A percentile compares a stretch with the other conserved stretches of the same genome.
phyloP scores from a whole-genome alignment of 139 green algal species.

The Mesotaenium endlicherianum region DNA sequence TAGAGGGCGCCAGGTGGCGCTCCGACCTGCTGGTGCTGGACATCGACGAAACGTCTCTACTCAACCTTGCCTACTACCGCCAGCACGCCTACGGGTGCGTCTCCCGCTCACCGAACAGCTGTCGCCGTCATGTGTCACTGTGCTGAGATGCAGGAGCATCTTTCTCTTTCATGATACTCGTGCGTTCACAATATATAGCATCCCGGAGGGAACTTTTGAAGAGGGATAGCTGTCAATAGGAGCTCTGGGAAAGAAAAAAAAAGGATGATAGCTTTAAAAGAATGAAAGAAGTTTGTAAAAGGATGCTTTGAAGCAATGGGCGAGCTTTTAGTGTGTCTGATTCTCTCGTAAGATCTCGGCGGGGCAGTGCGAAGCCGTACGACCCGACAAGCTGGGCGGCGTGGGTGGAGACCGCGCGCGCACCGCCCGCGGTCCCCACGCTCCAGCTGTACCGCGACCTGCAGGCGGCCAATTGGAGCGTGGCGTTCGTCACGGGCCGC shows the following conservation, averaged over 20 bases:
- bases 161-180: too few species aligned
- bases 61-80: neutral
- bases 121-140: too few species aligned
- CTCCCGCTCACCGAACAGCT: neutral
- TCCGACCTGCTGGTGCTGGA: slow-evolving; percentile 12
- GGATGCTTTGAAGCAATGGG: too few species aligned
- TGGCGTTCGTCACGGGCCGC: slow-evolving; percentile 1
- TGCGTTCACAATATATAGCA: too few species aligned
- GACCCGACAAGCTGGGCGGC: neutral
- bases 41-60: slow-evolving; percentile 23
- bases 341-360: too few species aligned
- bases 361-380: neutral
- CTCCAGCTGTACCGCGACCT: neutral
- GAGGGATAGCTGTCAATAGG: too few species aligned
- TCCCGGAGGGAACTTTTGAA: too few species aligned
- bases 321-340: too few species aligned
- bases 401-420: neutral
- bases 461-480: neutral
- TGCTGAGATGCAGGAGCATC: too few species aligned
- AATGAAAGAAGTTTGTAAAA: too few species aligned
- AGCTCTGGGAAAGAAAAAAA: too few species aligned
- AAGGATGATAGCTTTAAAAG: too few species aligned
- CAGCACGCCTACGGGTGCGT: neutral
- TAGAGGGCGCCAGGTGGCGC: neutral
- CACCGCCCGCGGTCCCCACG: neutral